Base-by-base conservation (phyloP, 768 basidiomycete genomes). In the Ephemerocybe angulata region DNA sequence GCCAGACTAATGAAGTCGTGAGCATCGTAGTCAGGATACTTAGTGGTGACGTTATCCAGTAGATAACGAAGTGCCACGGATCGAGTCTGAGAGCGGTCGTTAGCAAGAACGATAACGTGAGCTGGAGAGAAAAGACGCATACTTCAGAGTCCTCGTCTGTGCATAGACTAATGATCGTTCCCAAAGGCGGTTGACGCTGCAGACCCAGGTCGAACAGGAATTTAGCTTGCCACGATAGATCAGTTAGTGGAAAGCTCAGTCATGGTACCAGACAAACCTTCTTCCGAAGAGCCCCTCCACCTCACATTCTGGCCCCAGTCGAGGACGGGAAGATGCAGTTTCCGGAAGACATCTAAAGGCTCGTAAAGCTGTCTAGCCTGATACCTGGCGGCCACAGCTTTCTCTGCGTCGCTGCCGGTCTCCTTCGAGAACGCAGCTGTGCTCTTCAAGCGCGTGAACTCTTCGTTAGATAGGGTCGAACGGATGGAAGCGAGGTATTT, bases 401-500 rank as follows among this genome's bases (percentile, higher is more conserved):
- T 54, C 44, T 48, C 53, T 50, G 61, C 57, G 47, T 59, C 38
- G 52, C 62, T 19, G n/a, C 52, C 57, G n/a, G 62, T 66, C 64
- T 89, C 89, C 57, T 73, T 78, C 1, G 82, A 82, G 63, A 98
- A 94, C 1, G 91, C 93, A 6, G 86, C 75, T 6, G 96, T 99
- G 81, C 58, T 79, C 71, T 55, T 78, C 33, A 60, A 81, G 60
- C 71, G 92, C 24, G 68, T 61, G 63, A 75, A 67, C 60, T 83
- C 81, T 54, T 76, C 76, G 2, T 63, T 52, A 8, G 70, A 75
- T 49, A 82, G 62, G 1, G 75, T 75, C 15, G 83, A 79, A 63
- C 84, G 83, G 8, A 97, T 89, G 2, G 87, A 86, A 33, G 91
- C 88, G 11, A 99, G 80, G 67, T 99, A 97, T 64, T 86, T 88